phyloP scores from a whole-genome alignment of 2,329 filamentous ascomycete species.

The Polytolypa hystricis region DNA sequence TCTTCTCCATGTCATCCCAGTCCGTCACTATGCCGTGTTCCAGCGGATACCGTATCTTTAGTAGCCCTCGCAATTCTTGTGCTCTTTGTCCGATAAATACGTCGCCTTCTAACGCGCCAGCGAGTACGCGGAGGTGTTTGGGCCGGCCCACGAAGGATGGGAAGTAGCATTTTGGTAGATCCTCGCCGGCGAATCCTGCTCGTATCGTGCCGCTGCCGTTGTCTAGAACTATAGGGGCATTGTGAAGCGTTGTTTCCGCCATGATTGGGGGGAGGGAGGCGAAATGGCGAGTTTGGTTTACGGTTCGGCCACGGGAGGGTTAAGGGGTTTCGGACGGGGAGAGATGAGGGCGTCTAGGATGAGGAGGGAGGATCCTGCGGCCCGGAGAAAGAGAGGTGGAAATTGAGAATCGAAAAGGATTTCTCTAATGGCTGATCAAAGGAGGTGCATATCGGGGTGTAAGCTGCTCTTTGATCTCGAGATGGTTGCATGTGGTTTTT shows the following conservation, averaged over 20 bases:
- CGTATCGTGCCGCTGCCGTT: slow-evolving; percentile 97
- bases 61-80: slow-evolving; percentile 75
- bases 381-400: background rate
- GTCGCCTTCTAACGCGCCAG: slow-evolving; percentile 92
- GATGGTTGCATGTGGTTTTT: slow-evolving; percentile 10
- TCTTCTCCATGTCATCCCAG: slow-evolving; percentile 99
- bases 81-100: slow-evolving; percentile 92
- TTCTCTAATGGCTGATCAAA: no score
- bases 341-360: slow-evolving; percentile 4
- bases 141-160: slow-evolving; percentile 94
- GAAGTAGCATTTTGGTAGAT: slow-evolving; percentile 92
- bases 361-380: background rate
- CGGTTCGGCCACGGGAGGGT: slow-evolving; percentile 6
- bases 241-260: slow-evolving; percentile 66
- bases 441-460: background rate
- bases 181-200: slow-evolving; percentile 91
- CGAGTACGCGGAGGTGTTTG: slow-evolving; percentile 87
- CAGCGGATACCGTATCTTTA: slow-evolving; percentile 92
- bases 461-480: background rate
- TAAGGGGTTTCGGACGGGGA: slow-evolving; percentile 5
- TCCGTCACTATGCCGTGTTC: slow-evolving; percentile 98
- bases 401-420: background rate
- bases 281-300: slow-evolving; percentile 9
- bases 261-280: slow-evolving; percentile 30
- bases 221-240: slow-evolving; percentile 96